Evolutionary conservation across 345 rosid genomes (phyloP), one percentile per base, ranked within the genome.

Genomic region (Atalantia buxifolia): DNA sequence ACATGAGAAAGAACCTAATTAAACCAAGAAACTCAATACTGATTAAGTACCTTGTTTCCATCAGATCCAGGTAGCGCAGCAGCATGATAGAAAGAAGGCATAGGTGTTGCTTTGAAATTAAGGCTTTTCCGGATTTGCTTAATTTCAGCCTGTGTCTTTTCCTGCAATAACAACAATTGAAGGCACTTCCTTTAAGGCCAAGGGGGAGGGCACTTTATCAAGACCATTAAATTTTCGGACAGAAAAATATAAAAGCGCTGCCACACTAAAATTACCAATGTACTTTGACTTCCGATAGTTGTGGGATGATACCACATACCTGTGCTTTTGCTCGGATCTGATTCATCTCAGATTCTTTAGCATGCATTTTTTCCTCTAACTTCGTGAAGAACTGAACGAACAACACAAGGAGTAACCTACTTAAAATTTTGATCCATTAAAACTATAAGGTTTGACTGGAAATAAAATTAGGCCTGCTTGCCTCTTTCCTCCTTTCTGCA

Each of bases 401-500:
- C 42, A 24, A 45, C 31, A 72, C 67, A 63, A 71, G 60, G 30
- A 27, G n/a, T 22, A 75, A 79, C 59, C 24, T 30, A 74, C 16
- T 56, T 60, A n/a, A 68, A 59, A 57, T 10, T 45, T 5, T 6
- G 22, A 76, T 50, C 8, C n/a, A 72, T 42, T 59, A 13, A 19
- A 42, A n/a, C 48, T 21, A 7, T 7, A 31, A 27, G 63, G n/a
- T n/a, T 7, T n/a, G 0, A 19, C 1, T 72, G 18, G 35, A 65
- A 48, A 74, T 4, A 70, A 56, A 42, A 77, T 71, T 33, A 70
- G 56, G 69, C 64, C 78, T 42, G 64, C 82, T 63, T 86, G 87
- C 98, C 94, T 93, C 92, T 88, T 87, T 95, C 89, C 97, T 87
- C 81, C 87, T 89, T 84, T 87, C 93, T 30, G 97, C 98, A 62